A percentile compares a stretch with the other conserved stretches of the same genome.
phyloP scores from a whole-genome alignment of 129 eudicot genomes.

The Lactuca sativa region DNA sequence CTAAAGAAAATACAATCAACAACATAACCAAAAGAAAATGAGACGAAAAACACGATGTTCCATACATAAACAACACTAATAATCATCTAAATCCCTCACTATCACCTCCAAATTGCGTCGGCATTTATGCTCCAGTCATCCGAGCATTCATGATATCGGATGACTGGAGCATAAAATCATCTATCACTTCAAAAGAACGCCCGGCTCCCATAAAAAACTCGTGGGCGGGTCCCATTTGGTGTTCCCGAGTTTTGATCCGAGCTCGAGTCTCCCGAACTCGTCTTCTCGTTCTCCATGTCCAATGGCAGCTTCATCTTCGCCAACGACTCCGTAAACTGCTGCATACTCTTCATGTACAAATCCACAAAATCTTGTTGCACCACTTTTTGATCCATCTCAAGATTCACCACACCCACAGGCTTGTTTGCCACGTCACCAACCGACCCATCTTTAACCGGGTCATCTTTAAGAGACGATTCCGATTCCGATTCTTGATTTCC shows the following conservation, averaged over 20 bases:
- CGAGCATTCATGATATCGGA: background rate
- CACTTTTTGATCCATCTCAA: slow-evolving; percentile 70
- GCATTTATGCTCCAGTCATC: background rate
- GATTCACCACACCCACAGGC: slow-evolving; percentile 46
- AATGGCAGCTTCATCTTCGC: slow-evolving; percentile 97
- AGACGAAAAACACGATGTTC: background rate
- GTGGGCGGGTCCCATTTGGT: slow-evolving; percentile 69
- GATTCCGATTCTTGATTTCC: slow-evolving; percentile 46
- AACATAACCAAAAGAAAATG: background rate
- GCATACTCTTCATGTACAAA: slow-evolving; percentile 99
- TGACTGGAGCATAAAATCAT: slow-evolving; percentile 22
- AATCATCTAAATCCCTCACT: slow-evolving; percentile 9
- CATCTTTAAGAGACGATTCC: slow-evolving; percentile 48
- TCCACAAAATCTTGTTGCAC: slow-evolving; percentile 95
- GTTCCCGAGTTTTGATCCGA: slow-evolving; percentile 60
- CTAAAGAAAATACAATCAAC: slow-evolving; percentile 13
- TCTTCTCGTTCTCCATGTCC: slow-evolving; percentile 65
- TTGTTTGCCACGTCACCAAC: slow-evolving; percentile 24
- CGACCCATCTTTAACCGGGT: slow-evolving; percentile 10
- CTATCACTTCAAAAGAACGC: slow-evolving; percentile 76
- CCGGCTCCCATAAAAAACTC: slow-evolving; percentile 95
- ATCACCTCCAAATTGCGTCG: background rate
- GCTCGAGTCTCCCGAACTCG: slow-evolving; percentile 78
- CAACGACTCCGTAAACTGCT: slow-evolving; percentile 93
- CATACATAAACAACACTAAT: background rate